Base-by-base conservation (phyloP, 2,329 filamentous ascomycete species). In the Ophiocordyceps australis region DNA sequence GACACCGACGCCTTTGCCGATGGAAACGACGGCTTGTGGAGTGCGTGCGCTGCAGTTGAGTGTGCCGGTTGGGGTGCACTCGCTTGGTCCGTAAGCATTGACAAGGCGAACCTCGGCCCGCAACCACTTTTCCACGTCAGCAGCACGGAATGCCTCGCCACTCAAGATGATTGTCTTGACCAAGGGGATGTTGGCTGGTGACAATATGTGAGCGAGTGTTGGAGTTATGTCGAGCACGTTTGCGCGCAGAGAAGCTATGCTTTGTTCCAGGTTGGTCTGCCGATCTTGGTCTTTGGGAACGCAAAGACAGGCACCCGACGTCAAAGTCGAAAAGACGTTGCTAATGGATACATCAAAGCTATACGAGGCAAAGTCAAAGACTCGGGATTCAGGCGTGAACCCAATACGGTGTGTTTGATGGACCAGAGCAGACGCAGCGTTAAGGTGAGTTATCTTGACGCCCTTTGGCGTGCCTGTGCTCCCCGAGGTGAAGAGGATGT, bases 51-150 rank as follows among this genome's bases (percentile, higher is more conserved):
- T 7, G 25, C n/a, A n/a, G n/a, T n/a, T 23, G 16, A 33, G 27
- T n/a, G n/a, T n/a, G n/a, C n/a, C n/a, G n/a, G n/a, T n/a, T n/a
- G n/a, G n/a, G n/a, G n/a, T n/a, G n/a, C n/a, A n/a, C n/a, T 35
- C 35, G 2, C 35, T 31, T 4, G 37, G 37, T 2, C 37, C 37
- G 22, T 37, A 38, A 9, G 27, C 31, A 9, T 39, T 38, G 17
- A 38, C 23, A 10, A 39, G 16, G 5, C 27, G 25, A 13, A 29
- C 24, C 14, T 28, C 21, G 8, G 25, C 27, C n/a, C n/a, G n/a
- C n/a, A n/a, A n/a, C n/a, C n/a, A n/a, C n/a, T n/a, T n/a, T n/a
- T n/a, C n/a, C n/a, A n/a, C n/a, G n/a, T n/a, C n/a, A n/a, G n/a
- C n/a, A n/a, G n/a, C n/a, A n/a, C n/a, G n/a, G n/a, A n/a, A n/a